These are phyloP conservation scores for Apiospora marii DNA, from an alignment of 2,329 filamentous ascomycete genomes.

Conservation along the genomic window DNA sequence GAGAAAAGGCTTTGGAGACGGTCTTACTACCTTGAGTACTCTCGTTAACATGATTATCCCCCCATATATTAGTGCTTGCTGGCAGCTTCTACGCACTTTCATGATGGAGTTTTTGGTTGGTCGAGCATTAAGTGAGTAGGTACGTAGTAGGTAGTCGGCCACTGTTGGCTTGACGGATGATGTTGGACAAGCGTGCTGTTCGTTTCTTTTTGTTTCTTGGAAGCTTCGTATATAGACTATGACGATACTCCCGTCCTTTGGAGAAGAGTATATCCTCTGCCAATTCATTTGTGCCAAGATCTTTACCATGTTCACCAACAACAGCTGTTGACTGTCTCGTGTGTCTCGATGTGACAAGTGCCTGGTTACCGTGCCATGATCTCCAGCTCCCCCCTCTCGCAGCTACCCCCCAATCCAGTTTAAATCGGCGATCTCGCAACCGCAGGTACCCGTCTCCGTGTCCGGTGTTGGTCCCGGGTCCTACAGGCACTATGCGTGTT, in stretches of 20 bases:
- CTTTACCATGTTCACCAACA: not conserved
- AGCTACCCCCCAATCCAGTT: not conserved
- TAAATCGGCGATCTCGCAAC: slow-evolving; percentile 17
- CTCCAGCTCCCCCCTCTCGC: not conserved
- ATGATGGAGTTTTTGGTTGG: not conserved
- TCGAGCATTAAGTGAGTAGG: not conserved
- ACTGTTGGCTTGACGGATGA: not conserved
- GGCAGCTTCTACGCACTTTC: not conserved
- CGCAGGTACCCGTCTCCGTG: slow-evolving; percentile 14
- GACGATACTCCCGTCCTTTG: slow-evolving; percentile 11
- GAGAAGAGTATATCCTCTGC: slow-evolving; percentile 3
- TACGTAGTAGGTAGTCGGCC: not conserved
- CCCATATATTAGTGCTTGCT: not conserved
- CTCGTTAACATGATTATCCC: not conserved
- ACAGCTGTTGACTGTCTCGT: not conserved
- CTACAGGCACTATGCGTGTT: not conserved
- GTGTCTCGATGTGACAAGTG: not conserved
- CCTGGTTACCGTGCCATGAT: not conserved
- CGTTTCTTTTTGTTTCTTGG: not conserved
- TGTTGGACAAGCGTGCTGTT: slow-evolving; percentile 18
- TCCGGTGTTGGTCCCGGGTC: not conserved
- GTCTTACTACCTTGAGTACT: not conserved
- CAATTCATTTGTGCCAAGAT: not conserved
- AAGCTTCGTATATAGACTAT: slow-evolving; percentile 14
- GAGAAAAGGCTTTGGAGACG: not conserved